These are phyloP conservation scores for Tubosaeta sp. DNA, from an alignment of 768 basidiomycete genomes.

Conservation along the genomic window DNA sequence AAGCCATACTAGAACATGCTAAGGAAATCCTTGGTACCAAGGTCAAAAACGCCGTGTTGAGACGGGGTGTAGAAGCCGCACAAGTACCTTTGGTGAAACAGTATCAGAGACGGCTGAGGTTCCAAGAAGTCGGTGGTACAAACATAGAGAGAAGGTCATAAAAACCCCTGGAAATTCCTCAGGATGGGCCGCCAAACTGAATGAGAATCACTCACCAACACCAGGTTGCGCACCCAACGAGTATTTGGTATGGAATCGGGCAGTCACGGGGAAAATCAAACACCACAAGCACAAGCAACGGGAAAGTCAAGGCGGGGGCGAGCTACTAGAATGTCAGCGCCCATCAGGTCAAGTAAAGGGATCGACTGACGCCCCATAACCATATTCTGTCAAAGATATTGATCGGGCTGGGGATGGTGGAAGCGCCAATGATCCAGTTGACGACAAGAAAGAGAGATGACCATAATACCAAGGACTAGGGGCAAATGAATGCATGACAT, in stretches of 20 bases:
- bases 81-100: constrained; percentile 30
- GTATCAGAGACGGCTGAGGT: constrained; percentile 8
- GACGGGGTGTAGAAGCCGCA: constrained; percentile 39
- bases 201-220: constrained; percentile 43
- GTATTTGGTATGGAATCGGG: constrained; percentile 55
- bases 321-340: constrained; percentile 33
- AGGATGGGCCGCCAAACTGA: constrained; percentile 7
- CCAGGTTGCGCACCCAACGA: constrained; percentile 58
- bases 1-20: constrained; percentile 33
- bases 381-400: constrained; percentile 55
- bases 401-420: constrained; percentile 44
- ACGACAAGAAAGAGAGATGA: constrained; percentile 59
- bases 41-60: constrained; percentile 31
- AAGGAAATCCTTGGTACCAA: constrained; percentile 41
- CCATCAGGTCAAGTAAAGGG: constrained; percentile 11
- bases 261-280: constrained; percentile 70
- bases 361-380: constrained; percentile 46
- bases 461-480: constrained; percentile 54
- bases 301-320: constrained; percentile 57
- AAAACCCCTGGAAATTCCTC: constrained; percentile 40
- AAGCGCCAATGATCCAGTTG: constrained; percentile 64
- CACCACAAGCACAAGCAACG: constrained; percentile 59
- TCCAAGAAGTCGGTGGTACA: constrained; percentile 6
- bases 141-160: constrained; percentile 55
- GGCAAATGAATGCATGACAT: constrained; percentile 1